Evolutionary conservation across 2,329 filamentous ascomycete genomes (phyloP).

Genomic region (Monilinia vaccinii-corymbosi): DNA sequence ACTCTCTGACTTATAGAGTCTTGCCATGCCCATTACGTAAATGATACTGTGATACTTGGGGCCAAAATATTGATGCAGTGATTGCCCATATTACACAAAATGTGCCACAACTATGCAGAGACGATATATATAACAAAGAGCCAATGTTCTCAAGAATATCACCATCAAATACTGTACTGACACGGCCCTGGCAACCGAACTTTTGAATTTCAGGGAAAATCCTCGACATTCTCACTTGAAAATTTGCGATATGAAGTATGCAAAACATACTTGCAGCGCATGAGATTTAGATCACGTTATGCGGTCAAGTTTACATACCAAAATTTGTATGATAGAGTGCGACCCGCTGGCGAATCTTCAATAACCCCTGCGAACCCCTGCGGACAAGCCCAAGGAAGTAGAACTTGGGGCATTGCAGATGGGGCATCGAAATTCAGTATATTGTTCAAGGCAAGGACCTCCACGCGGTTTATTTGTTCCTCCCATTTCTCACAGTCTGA

Average conservation of each 20-base stretch:
- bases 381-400: neutral
- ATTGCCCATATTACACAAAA: neutral
- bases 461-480: neutral
- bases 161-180: neutral
- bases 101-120: neutral
- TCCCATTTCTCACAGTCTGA: constrained; percentile 43
- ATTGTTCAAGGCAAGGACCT: neutral
- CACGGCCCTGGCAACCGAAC: neutral
- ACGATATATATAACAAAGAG: neutral
- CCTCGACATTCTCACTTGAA: neutral
- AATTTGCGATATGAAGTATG: constrained; percentile 17
- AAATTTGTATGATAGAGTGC: constrained; percentile 23
- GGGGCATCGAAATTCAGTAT: neutral
- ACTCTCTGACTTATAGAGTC: neutral
- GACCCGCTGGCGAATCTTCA: constrained; percentile 20
- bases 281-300: constrained; percentile 24
- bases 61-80: neutral
- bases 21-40: neutral
- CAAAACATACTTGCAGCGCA: constrained; percentile 28
- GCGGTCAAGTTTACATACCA: constrained; percentile 22
- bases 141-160: neutral
- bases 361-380: constrained; percentile 16
- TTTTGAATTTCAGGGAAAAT: neutral
- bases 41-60: neutral
- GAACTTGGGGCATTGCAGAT: neutral